Evolutionary conservation across 2,329 filamentous ascomycete genomes (phyloP), one percentile per base, ranked within the genome.

Genomic region (Rhytidhysteron rufulum): DNA sequence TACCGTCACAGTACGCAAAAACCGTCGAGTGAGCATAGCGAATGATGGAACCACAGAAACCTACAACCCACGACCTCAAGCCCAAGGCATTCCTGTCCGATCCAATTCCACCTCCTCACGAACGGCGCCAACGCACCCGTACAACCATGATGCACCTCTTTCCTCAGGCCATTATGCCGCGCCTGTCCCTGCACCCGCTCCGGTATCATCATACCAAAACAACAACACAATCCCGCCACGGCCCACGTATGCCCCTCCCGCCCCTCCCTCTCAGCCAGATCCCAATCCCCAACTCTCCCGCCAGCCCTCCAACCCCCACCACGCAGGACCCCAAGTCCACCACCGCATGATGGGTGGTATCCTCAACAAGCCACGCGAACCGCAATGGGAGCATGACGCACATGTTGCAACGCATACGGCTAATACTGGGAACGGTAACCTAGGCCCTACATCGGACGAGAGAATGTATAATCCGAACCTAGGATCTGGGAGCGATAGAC

Each of bases 291-390:
- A 17, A 18, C 13, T n/a, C 15, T 5, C 21, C 17, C 34, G n/a
- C 24, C 17, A 36, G 34, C 8, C 16, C 36, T 13, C 8, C 34
- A 22, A 17, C 16, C 29, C 6, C 33, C 4, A 25, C 51, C 19
- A 49, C 5, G 39, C 42, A 8, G 48, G 55, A 15, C 42, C 45
- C 0, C 57, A 60, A n/a, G 47, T 51, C 13, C 45, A 62, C 25
- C 42, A 47, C 16, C 49, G 54, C 15, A 55, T 53, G 22, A 63
- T 63, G 55, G 57, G 60, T 25, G 60, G 60, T 15, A 62, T 62
- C 11, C 44, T 63, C 5, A 60, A 58, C 29, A 58, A 62, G 20
- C 54, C 62, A 27, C 44, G 50, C 22, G 52, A 49, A 25, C 45
- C 52, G 7, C 43, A 44, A 1, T 62, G 57, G 31, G 58, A 62